Evolutionary conservation across 495 filamentous ascomycete species (phyloP), one percentile per base, ranked within the genome.

Genomic region (Penicillium coffeae): DNA sequence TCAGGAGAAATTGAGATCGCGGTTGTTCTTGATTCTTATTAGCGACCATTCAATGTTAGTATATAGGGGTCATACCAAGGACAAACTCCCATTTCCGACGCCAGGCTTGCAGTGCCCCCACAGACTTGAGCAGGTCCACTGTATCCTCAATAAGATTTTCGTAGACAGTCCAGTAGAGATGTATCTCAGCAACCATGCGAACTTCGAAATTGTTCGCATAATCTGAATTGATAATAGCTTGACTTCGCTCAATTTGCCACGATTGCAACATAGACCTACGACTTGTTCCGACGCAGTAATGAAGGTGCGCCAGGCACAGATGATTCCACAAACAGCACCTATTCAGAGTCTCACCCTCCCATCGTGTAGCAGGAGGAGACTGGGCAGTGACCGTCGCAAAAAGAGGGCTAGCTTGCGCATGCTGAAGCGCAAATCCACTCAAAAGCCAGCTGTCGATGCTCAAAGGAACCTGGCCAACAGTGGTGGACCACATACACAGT

Each of bases 381-480:
- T 46, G 62, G 21, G 36, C 59, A 0, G 47, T 56, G 16, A 63
- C 49, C 7, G 47, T 36, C 8, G 45, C 47, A 42, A 75, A 75
- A 4, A 72, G 21, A 6, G 66, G 60, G 43, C 68, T 74, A 0
- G 68, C 64, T 20, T 66, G 57, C 21, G 50, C 56, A 45, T 76
- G 72, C 41, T 76, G 72, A 6, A 76, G 48, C 2, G 70, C 71
- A 55, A 71, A 73, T 6, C 72, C 71, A 47, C 65, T 73, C 2
- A 76, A 51, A 14, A 76, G 60, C 72, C 71, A 73, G 40, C 69
- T 76, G 50, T 74, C 73, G 18, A 75, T 67, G 30, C 73, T 70
- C 42, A 76, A 55, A 0, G 70, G 71, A 12, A 72, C 63, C 46
- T 74, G 69, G 1, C 68, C 71, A 2, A 76, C 71, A 2, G 73